Evolutionary conservation across 2,329 filamentous ascomycete genomes (phyloP).

Genomic region (Lasiodiplodia sp.): DNA sequence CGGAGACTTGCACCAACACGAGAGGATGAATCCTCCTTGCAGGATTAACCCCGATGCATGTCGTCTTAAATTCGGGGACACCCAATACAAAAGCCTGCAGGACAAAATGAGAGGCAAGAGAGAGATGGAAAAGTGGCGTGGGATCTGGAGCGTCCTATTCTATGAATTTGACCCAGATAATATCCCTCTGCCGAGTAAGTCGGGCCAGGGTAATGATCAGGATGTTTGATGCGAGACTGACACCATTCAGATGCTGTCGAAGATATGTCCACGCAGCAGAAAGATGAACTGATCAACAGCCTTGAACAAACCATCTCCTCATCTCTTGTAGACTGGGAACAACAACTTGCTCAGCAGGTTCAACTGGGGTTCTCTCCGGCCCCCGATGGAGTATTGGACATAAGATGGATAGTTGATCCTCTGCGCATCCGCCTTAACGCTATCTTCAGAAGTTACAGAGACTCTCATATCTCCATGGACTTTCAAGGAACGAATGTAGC

Average conservation of each 20-base stretch:
- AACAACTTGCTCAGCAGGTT: background rate
- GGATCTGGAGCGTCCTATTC: background rate
- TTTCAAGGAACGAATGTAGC: rapidly evolving
- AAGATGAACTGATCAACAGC: background rate
- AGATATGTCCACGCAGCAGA: background rate
- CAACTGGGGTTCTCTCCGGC: background rate
- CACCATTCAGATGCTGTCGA: background rate
- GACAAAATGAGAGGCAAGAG: background rate
- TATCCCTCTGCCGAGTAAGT: background rate
- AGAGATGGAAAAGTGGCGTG: background rate
- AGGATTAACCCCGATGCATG: background rate
- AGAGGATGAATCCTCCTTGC: background rate
- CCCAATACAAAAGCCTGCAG: background rate
- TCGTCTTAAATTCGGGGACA: background rate
- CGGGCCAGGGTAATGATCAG: background rate
- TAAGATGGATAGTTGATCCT: background rate
- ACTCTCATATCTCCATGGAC: background rate
- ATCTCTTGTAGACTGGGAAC: background rate
- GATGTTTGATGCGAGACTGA: background rate
- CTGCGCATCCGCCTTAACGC: background rate
- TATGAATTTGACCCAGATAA: background rate
- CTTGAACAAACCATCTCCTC: background rate
- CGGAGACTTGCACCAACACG: background rate
- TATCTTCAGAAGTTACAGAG: background rate
- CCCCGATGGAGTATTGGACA: background rate